Conservation (phyloP, 129 eudicot species). For the Ambrosia trifida region DNA sequence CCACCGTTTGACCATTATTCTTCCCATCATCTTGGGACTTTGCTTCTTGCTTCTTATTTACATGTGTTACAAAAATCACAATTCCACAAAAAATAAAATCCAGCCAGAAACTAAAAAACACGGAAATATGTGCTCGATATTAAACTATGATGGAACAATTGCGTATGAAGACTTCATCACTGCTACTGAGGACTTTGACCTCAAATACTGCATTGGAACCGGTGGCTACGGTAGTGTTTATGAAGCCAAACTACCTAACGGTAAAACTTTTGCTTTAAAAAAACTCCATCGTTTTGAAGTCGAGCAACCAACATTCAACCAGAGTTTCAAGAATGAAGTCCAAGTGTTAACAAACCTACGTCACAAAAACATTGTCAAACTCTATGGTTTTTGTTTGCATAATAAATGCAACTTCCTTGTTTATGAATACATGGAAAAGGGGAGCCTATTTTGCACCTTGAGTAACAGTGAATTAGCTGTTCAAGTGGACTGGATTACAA, state of each 20-base stretch:
- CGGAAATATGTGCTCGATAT: conserved; percentile 16
- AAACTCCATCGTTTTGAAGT: conserved; percentile 31
- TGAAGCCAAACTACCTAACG: conserved; percentile 29
- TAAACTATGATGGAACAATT: conserved; percentile 30
- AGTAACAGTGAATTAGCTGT: neutral
- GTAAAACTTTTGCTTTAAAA: conserved; percentile 37
- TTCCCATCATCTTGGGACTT: neutral
- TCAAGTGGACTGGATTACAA: conserved; percentile 36
- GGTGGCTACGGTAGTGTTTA: conserved; percentile 41
- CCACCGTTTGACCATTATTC: conserved; percentile 10
- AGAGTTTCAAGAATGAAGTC: conserved; percentile 33
- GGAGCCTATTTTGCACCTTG: conserved; percentile 35
- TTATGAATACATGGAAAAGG: conserved; percentile 40
- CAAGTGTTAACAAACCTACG: conserved; percentile 25
- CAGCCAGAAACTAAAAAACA: neutral
- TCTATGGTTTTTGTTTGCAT: conserved; percentile 35
- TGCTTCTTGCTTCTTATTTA: neutral
- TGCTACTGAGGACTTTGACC: conserved; percentile 39
- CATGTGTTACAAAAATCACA: neutral
- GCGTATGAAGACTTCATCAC: conserved; percentile 37
- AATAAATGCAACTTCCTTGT: conserved; percentile 34
- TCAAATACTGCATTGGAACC: conserved; percentile 39
- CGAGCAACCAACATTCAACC: conserved; percentile 21
- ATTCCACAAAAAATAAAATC: neutral
- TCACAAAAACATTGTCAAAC: conserved; percentile 31